Conservation (phyloP, 495 filamentous ascomycete species). For the Saxophila tyrrhenica region DNA sequence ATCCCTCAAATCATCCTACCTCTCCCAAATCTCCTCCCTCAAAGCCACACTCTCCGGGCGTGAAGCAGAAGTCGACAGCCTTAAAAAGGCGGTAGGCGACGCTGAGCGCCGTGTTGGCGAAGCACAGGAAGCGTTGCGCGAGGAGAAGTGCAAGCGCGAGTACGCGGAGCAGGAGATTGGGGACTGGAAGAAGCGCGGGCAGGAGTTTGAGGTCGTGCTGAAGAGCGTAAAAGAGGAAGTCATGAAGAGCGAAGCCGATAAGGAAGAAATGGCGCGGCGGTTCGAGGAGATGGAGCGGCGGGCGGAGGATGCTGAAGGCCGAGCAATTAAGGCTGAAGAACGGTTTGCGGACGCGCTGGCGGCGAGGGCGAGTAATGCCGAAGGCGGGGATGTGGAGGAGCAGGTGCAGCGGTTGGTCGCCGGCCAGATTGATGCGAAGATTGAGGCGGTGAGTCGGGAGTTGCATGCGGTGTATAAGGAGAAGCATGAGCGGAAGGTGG, state of each 20-base stretch:
- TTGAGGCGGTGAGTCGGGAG: conserved; percentile 83
- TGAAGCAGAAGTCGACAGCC: conserved; percentile 73
- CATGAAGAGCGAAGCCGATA: conserved; percentile 59
- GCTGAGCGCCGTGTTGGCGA: conserved; percentile 87
- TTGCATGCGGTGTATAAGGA: conserved; percentile 87
- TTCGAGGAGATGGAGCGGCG: conserved; percentile 62
- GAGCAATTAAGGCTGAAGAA: conserved; percentile 28
- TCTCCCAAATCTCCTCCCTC: conserved; percentile 80
- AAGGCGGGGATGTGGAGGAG: conserved; percentile 15
- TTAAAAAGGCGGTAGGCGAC: conserved; percentile 76
- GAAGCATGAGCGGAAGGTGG: conserved; percentile 92
- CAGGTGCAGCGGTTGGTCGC: conserved; percentile 18
- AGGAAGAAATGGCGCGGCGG: conserved; percentile 57
- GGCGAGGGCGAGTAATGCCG: conserved; percentile 14
- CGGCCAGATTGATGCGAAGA: conserved; percentile 54
- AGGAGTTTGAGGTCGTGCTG: conserved; percentile 74
- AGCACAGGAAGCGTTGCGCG: conserved; percentile 65
- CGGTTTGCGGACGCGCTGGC: conserved; percentile 17
- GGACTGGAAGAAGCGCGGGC: conserved; percentile 69
- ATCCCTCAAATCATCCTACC: conserved; percentile 74
- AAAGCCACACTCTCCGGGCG: conserved; percentile 81
- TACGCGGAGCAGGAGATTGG: conserved; percentile 62
- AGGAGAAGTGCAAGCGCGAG: conserved; percentile 57
- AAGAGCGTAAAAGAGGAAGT: conserved; percentile 72
- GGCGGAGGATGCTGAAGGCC: conserved; percentile 36